Evolutionary conservation across 768 basidiomycete species (phyloP), one percentile per base, ranked within the genome.

Genomic region (Russula vinacea): DNA sequence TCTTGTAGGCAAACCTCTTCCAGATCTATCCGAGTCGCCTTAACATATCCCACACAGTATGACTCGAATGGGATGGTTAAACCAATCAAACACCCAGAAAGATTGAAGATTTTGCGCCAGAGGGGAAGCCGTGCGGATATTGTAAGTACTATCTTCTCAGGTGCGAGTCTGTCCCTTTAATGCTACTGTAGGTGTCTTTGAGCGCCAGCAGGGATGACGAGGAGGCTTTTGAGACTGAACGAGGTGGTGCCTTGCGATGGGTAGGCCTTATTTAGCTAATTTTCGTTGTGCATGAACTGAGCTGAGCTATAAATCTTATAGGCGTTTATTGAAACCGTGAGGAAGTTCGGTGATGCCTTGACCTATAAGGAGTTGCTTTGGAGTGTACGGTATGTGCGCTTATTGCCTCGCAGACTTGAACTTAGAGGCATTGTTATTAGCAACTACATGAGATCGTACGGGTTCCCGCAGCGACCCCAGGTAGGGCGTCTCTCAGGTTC

Each of bases 291-390:
- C 14, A 32, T 22, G n/a, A 49, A 26, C 35, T 39, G 35, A 62
- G 11, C 24, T 7, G 29, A 16, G 17, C n/a, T 13, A 11, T 42
- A 19, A 17, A 49, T 32, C 24, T 49, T 26, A 22, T 17, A 63
- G 62, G 56, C 56, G 0, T 63, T 63, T 44, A 58, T 63, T 14
- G 22, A 58, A 8, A 33, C 22, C 33, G 52, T 63, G 56, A 50
- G 0, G 0, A 13, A 0, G 7, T 39, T 5, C 1, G 26, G 26
- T 32, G 40, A 13, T 10, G 0, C 16, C 16, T 5, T 55, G 6
- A 56, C 45, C 5, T 62, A 33, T 26, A 16, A 4, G 6, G 13
- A 32, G 0, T 24, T 50, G 5, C 32, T 56, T 22, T 0, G 5
- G 9, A 22, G 14, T 10, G 17, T 62, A 5, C 35, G 54, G 61